Evolutionary conservation across 176 grass and related monocot genomes (phyloP), one percentile per base, ranked within the genome.

Genomic region (Lolium multiflorum): DNA sequence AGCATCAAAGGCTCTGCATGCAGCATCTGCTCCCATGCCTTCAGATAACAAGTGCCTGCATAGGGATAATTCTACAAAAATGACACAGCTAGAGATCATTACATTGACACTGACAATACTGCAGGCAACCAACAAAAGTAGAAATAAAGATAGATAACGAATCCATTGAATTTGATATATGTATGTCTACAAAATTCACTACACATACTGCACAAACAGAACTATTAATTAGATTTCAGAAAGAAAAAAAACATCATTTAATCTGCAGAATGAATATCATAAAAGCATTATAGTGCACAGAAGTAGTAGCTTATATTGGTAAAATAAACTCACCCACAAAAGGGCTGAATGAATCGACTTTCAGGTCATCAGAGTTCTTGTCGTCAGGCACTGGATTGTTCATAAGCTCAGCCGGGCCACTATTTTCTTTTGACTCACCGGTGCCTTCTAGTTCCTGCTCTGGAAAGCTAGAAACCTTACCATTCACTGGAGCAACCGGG

Each of bases 1-100:
- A 54, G 89, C 83, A 86, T 95, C 83, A 83, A 98, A 98, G 83
- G 87, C 91, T 90, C 75, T 81, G 78, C 85, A n/a, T 65, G 93
- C 95, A 81, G 95, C 93, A 88, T 91, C 93, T 51, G 49, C 79
- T 61, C 95, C 95, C 91, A 98, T 98, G 60, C 95, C 95, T 90
- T 93, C 95, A 81, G 63, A 90, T 89, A 98, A 74, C 87, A 98
- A 83, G 83, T 98, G 95, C 77, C 83, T 88, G 91, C 95, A 95
- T 21, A 98, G 83, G 73, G 95, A 98, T 82, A 98, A 84, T 83
- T 98, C 95, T 98, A 89, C 76, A 88, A 69, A 91, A 92, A 83
- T 83, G 79, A 54, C 9, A 31, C 68, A 88, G 31, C 43, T 70
- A 83, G 20, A 77, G 35, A 79, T 83, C 49, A 89, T 44, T 76